phyloP scores from a whole-genome alignment of 2,329 filamentous ascomycete species.

The Grosmannia clavigera region DNA sequence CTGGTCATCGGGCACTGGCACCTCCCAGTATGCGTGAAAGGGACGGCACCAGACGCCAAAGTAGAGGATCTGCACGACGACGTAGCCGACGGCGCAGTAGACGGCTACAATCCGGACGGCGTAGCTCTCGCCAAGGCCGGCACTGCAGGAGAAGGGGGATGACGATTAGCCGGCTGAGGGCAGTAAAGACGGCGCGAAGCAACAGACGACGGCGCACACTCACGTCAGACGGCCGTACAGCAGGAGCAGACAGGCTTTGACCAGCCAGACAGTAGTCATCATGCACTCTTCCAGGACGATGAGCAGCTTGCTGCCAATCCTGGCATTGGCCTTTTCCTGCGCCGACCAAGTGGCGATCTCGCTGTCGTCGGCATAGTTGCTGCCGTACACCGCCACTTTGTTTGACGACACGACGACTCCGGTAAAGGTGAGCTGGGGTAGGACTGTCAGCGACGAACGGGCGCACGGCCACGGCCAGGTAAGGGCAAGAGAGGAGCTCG shows the following conservation, averaged over 20 bases:
- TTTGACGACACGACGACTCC: constrained; percentile 29
- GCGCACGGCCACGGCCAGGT: background rate
- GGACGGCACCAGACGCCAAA: constrained; percentile 37
- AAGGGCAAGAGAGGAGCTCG: constrained; percentile 3
- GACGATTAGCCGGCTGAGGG: background rate
- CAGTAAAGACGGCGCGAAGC: background rate
- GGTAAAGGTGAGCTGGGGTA: constrained; percentile 21
- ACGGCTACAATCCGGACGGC: constrained; percentile 27
- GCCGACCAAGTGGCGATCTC: constrained; percentile 29
- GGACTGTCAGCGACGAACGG: background rate
- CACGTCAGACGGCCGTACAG: constrained; percentile 41
- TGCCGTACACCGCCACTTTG: constrained; percentile 29
- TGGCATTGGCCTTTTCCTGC: constrained; percentile 25
- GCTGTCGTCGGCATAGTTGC: constrained; percentile 29
- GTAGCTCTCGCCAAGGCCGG: constrained; percentile 6
- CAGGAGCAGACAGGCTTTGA: constrained; percentile 39
- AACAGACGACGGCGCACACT: constrained; percentile 10
- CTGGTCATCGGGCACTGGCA: constrained; percentile 24
- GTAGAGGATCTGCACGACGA: constrained; percentile 11
- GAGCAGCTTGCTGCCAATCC: constrained; percentile 42
- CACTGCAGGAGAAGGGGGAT: constrained; percentile 8
- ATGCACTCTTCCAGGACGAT: constrained; percentile 41
- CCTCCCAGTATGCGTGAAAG: constrained; percentile 36
- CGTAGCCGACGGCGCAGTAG: constrained; percentile 8
- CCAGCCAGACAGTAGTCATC: constrained; percentile 35